These are phyloP conservation scores for Lepiota venenata DNA, from an alignment of 768 basidiomycete species.

Conservation along the genomic window DNA sequence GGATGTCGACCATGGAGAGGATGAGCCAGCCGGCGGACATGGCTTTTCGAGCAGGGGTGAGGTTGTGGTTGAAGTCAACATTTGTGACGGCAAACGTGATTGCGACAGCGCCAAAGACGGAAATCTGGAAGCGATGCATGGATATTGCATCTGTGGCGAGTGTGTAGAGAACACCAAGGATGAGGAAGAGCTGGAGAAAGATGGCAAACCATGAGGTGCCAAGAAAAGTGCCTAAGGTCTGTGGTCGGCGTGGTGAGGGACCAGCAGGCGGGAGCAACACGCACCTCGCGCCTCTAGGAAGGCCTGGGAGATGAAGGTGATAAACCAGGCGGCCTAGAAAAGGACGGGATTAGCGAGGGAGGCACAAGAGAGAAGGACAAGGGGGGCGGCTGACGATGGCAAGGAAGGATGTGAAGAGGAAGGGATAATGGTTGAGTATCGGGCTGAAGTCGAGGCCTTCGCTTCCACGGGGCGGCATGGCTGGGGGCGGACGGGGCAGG, in stretches of 20 bases:
- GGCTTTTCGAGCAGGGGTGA: slow-evolving; percentile 63
- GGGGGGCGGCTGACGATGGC: slow-evolving; percentile 54
- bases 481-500: slow-evolving; percentile 12
- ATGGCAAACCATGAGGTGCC: slow-evolving; percentile 83
- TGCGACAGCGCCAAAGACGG: slow-evolving; percentile 81
- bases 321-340: slow-evolving; percentile 65
- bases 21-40: slow-evolving; percentile 95
- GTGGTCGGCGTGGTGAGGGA: slow-evolving; percentile 1
- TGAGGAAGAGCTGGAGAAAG: slow-evolving; percentile 71
- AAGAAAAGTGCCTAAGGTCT: slow-evolving; percentile 40
- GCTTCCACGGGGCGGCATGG: slow-evolving; percentile 54
- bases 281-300: slow-evolving; percentile 56
- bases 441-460: slow-evolving; percentile 84
- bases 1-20: slow-evolving; percentile 84
- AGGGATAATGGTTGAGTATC: slow-evolving; percentile 88
- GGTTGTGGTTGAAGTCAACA: slow-evolving; percentile 27
- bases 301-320: slow-evolving; percentile 74
- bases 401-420: slow-evolving; percentile 83
- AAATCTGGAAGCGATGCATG: slow-evolving; percentile 91
- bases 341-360: slow-evolving; percentile 16
- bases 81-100: slow-evolving; percentile 85
- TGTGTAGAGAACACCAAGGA: slow-evolving; percentile 66
- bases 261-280: slow-evolving; percentile 10
- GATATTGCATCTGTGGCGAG: slow-evolving; percentile 89
- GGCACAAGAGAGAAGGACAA: slow-evolving; percentile 8